These are phyloP conservation scores for Paxillus ammoniavirescens DNA, from an alignment of 768 basidiomycete genomes.

Conservation along the genomic window DNA sequence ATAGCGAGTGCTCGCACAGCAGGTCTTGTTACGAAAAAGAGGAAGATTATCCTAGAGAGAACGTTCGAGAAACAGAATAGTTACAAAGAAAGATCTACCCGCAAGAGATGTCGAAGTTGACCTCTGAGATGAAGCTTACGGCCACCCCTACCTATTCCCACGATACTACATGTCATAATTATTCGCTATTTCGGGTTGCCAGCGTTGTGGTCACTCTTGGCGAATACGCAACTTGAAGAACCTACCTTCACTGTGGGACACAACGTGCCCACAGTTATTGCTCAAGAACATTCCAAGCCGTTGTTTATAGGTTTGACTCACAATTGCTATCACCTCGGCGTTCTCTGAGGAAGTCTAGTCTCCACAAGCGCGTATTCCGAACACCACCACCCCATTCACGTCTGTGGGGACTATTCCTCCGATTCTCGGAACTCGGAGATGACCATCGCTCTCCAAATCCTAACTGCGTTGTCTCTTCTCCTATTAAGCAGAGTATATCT, in stretches of 20 bases:
- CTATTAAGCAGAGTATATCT: conserved; percentile 18
- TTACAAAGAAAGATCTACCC: too few species aligned
- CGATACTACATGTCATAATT: too few species aligned
- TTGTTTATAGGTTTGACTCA: neutral
- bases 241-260: neutral
- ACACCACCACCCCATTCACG: neutral
- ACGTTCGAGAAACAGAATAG: too few species aligned
- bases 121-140: too few species aligned
- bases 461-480: conserved; percentile 7
- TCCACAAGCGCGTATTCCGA: neutral
- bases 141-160: too few species aligned
- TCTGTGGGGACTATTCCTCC: neutral
- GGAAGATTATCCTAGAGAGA: neutral
- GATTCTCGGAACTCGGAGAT: conserved; percentile 5
- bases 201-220: neutral
- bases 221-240: neutral
- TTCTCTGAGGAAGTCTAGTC: neutral
- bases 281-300: too few species aligned
- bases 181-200: neutral
- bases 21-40: neutral
- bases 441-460: conserved; percentile 6
- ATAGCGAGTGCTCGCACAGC: neutral
- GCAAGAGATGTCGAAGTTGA: too few species aligned
- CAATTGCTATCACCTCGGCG: neutral
- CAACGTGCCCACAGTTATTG: too few species aligned